A percentile compares a stretch with the other conserved stretches of the same genome.
Evolutionary conservation across 306 rosid genomes (phyloP).

Genomic region (Vigna angularis): DNA sequence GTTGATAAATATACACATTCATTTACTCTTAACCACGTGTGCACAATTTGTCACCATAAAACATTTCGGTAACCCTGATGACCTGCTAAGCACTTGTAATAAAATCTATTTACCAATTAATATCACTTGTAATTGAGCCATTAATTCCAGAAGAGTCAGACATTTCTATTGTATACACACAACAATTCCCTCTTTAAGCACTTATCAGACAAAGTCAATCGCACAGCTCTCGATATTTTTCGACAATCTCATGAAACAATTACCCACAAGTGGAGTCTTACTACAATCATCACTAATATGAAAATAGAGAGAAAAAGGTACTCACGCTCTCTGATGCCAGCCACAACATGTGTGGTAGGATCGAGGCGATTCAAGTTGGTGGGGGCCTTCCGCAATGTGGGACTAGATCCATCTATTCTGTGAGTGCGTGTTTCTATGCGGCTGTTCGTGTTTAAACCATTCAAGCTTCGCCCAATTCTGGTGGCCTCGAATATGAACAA

Average conservation of each 20-base stretch:
- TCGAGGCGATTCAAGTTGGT: conserved; percentile 84
- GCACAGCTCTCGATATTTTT: background rate
- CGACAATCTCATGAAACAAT: background rate
- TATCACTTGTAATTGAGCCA: too few relatives aligned
- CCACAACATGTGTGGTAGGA: conserved; percentile 70
- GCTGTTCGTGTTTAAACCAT: conserved; percentile 38
- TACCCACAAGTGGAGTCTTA: background rate
- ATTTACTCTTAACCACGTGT: background rate
- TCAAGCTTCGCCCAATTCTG: conserved; percentile 54
- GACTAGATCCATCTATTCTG: conserved; percentile 29
- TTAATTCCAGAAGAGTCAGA: background rate
- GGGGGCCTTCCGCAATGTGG: conserved; percentile 48
- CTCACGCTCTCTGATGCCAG: conserved; percentile 87
- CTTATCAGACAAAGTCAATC: background rate
- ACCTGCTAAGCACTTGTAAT: background rate
- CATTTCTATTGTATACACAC: background rate
- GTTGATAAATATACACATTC: background rate
- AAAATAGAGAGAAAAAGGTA: conserved; percentile 25
- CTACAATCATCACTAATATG: background rate
- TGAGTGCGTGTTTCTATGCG: background rate
- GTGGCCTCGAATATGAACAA: conserved; percentile 71
- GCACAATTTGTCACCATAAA: background rate
- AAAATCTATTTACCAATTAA: too few relatives aligned
- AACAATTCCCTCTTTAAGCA: background rate
- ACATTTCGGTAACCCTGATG: background rate